Base-by-base conservation (phyloP, 2,329 filamentous ascomycete species). In the Monilinia laxa region DNA sequence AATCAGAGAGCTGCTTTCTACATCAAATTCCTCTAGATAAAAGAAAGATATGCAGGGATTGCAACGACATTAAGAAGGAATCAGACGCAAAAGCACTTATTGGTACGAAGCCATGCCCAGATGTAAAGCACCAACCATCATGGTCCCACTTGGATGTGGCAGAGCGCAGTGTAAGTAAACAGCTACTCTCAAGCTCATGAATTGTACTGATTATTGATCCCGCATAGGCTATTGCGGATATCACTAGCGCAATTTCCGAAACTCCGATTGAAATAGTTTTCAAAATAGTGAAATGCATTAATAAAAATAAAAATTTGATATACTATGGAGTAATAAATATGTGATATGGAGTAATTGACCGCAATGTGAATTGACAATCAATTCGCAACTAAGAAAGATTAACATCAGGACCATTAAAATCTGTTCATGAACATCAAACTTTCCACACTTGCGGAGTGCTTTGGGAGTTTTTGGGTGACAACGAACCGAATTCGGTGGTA, bases 1-100 rank as follows among this genome's bases (percentile, higher is more conserved):
- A 54, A 35, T 55, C 20, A 9, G 23, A 56, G 20, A 64, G 11
- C 11, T 64, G 62, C 25, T 64, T 45, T 23, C 12, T n/a, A 42
- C 51, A 55, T 53, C 25, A 47, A 6, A 12, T n/a, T 1, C 62
- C 62, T 7, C 6, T 16, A 20, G 18, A 18, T 45, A 16, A n/a
- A 18, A 18, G 18, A 47, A n/a, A 20, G 4, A 47, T 3, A 9
- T 47, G 45, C n/a, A 20, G 18, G 18, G 6, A 20, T 4, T 47
- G 20, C 20, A 0, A 47, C 6, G 20, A 20, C 3, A n/a, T 47
- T 7, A 1, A 47, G 18, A 4, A 20, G 18, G n/a, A 2, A n/a
- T 20, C 23, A 16, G 1, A 31, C 0, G 3, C 4, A 7, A 4
- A 2, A 9, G 6, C 7, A 16, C 7, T 18, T 25, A 5, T 6